A percentile compares a stretch with the other conserved stretches of the same genome.
Conservation (phyloP, 2,329 filamentous ascomycete genomes). For the Lasiodiplodia sp. region DNA sequence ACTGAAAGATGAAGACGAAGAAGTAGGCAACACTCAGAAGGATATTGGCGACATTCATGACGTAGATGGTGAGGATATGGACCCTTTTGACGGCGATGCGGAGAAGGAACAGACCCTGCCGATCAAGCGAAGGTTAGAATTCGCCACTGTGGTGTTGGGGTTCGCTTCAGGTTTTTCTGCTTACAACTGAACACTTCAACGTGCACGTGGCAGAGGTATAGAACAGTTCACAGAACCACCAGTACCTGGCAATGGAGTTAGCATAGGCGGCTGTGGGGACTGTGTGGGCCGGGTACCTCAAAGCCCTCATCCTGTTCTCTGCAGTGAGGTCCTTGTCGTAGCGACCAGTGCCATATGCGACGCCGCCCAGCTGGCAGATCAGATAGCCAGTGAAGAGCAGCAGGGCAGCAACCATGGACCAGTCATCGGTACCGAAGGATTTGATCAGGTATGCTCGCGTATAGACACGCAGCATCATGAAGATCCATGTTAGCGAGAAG, state of each 20-base stretch:
- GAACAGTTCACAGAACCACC: slow-evolving; percentile 64
- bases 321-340: slow-evolving; percentile 45
- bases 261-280: slow-evolving; percentile 28
- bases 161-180: neutral
- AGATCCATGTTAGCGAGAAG: slow-evolving; percentile 47
- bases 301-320: slow-evolving; percentile 40
- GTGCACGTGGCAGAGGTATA: slow-evolving; percentile 59
- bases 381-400: slow-evolving; percentile 51
- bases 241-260: slow-evolving; percentile 44
- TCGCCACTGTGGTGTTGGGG: neutral
- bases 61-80: slow-evolving; percentile 56
- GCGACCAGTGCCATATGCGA: slow-evolving; percentile 49
- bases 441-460: slow-evolving; percentile 47
- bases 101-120: slow-evolving; percentile 56
- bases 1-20: slow-evolving; percentile 62
- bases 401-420: slow-evolving; percentile 49
- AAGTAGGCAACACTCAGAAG: slow-evolving; percentile 58
- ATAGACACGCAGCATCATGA: slow-evolving; percentile 47
- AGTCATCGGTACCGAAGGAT: slow-evolving; percentile 52
- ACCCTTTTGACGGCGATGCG: slow-evolving; percentile 56
- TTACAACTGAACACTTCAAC: slow-evolving; percentile 59
- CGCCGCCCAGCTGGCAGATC: slow-evolving; percentile 48
- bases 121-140: neutral
- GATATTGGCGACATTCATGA: slow-evolving; percentile 54
- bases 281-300: slow-evolving; percentile 33